phyloP scores from a whole-genome alignment of 257 asterid species.

The Penstemon davidsonii region DNA sequence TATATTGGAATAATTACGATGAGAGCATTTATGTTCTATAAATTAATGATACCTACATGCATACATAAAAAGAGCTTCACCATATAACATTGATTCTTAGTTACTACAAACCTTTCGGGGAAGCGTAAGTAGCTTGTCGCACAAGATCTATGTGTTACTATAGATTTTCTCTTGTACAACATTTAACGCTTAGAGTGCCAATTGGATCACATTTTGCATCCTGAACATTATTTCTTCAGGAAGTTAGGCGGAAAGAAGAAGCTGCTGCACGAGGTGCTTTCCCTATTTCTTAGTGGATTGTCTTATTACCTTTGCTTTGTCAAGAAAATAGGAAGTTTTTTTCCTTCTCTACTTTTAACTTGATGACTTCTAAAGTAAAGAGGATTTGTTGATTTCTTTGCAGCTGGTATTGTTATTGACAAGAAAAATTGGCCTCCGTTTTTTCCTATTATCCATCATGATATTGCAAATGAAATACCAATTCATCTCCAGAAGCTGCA shows the following conservation, averaged over 20 bases:
- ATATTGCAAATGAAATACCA: slow-evolving; percentile 89
- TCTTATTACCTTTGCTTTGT: slow-evolving; percentile 10
- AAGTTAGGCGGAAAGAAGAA: slow-evolving; percentile 75
- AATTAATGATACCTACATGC: too few species aligned
- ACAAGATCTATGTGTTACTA: not conserved
- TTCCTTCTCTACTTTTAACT: slow-evolving; percentile 19
- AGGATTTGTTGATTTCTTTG: slow-evolving; percentile 23
- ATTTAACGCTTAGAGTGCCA: not conserved
- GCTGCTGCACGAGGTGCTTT: slow-evolving; percentile 87
- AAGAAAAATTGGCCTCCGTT: slow-evolving; percentile 97
- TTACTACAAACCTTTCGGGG: not conserved
- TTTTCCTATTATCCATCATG: slow-evolving; percentile 94
- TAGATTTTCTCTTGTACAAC: not conserved
- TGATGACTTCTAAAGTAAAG: slow-evolving; percentile 6
- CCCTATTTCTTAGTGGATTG: slow-evolving; percentile 12
- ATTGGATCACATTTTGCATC: not conserved
- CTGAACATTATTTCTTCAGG: slow-evolving; percentile 43
- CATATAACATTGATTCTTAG: not conserved
- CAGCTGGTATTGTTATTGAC: slow-evolving; percentile 70
- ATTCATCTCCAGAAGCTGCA: slow-evolving; percentile 90
- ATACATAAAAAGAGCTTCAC: too few species aligned
- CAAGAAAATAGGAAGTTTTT: not conserved
- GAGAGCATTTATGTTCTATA: too few species aligned
- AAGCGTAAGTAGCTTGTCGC: slow-evolving; percentile 5
- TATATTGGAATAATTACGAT: too few species aligned